Conservation (phyloP, 352 stramenopile genomes). For the Phytophthora vignae region DNA sequence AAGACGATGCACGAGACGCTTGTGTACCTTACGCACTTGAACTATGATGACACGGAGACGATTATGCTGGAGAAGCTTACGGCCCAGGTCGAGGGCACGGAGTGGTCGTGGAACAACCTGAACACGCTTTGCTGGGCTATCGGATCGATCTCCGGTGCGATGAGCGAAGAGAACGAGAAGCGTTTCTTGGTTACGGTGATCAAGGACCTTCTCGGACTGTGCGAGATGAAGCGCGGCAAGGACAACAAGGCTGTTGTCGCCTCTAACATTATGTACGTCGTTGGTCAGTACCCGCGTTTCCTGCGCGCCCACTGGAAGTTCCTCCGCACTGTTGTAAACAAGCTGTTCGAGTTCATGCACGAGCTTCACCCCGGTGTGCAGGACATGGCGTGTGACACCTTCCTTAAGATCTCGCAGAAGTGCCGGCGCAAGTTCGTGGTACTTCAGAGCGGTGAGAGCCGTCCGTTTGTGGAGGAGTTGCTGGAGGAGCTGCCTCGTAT, state of each 20-base stretch:
- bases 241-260: constrained; percentile 99
- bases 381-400: constrained; percentile 99
- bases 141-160: constrained; percentile 98
- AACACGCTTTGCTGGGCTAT: constrained; percentile 99
- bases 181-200: constrained; percentile 99
- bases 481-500: constrained; percentile 95
- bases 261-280: constrained; percentile 99
- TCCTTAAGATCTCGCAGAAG: constrained; percentile 99
- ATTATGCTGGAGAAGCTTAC: constrained; percentile 99
- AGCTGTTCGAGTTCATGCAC: constrained; percentile 99
- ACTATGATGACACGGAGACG: constrained; percentile 99
- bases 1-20: constrained; percentile 99
- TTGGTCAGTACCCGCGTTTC: constrained; percentile 99
- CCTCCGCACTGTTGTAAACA: constrained; percentile 99
- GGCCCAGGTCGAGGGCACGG: constrained; percentile 88
- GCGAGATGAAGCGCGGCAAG: constrained; percentile 98
- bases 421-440: constrained; percentile 98
- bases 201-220: constrained; percentile 98
- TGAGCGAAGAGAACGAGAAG: constrained; percentile 99
- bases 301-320: constrained; percentile 99
- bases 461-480: constrained; percentile 98
- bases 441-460: constrained; percentile 92
- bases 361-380: constrained; percentile 99
- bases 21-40: constrained; percentile 99
- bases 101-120: constrained; percentile 97